Conservation (phyloP, 1,284 basidiomycete species). For the Heterobasidion irregulare region DNA sequence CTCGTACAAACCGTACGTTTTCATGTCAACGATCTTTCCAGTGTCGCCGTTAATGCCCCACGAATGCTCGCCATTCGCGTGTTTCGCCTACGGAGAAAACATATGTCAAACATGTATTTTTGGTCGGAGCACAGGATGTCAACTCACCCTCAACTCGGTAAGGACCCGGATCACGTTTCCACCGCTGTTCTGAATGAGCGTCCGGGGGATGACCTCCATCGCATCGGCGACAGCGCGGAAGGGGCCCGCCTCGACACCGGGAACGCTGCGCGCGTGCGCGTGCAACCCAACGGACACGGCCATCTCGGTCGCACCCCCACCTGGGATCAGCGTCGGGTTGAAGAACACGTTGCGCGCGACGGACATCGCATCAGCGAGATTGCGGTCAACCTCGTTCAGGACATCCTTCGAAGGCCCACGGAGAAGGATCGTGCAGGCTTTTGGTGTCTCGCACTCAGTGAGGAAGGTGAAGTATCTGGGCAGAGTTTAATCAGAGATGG, state of each 20-base stretch:
- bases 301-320: conserved; percentile 98
- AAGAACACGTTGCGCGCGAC: conserved; percentile 97
- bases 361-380: conserved; percentile 96
- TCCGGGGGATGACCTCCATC: conserved; percentile 95
- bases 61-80: conserved; percentile 83
- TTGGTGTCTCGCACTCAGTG: conserved; percentile 86
- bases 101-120: background rate
- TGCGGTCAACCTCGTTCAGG: conserved; percentile 96
- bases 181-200: conserved; percentile 92
- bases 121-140: conserved; percentile 21
- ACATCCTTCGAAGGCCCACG: conserved; percentile 98
- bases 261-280: conserved; percentile 73
- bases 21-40: conserved; percentile 95
- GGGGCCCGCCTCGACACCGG: conserved; percentile 85
- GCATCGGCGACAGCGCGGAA: conserved; percentile 92
- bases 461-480: conserved; percentile 93
- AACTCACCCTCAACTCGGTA: conserved; percentile 73
- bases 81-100: conserved; percentile 65
- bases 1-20: conserved; percentile 88
- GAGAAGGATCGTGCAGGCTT: conserved; percentile 98
- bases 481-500: background rate
- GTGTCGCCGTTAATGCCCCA: conserved; percentile 96
- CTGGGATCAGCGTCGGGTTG: conserved; percentile 85
- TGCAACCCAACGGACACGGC: conserved; percentile 88
- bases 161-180: conserved; percentile 92